Evolutionary conservation across 129 eudicot species (phyloP).

Genomic region (Flaveria bidentis): DNA sequence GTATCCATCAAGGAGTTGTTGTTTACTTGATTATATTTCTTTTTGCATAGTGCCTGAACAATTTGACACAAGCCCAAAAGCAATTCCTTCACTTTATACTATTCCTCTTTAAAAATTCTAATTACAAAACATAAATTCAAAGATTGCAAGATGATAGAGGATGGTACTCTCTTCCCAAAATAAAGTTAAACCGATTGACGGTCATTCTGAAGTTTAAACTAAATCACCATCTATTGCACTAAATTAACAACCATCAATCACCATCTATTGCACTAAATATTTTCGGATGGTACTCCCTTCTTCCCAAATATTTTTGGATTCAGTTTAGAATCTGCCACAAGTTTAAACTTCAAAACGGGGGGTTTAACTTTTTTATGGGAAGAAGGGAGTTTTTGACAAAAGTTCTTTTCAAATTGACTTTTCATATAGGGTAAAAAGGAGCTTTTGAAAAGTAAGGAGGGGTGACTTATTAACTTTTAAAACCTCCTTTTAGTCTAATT

Average conservation of each 20-base stretch:
- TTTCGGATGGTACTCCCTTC: too few relatives aligned
- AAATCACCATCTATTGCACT: too few relatives aligned
- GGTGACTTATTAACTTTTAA: too few relatives aligned
- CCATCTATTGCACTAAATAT: too few relatives aligned
- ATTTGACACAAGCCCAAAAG: constrained; percentile 14
- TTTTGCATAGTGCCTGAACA: constrained; percentile 10
- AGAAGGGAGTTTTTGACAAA: neutral
- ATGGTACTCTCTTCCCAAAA: constrained; percentile 6
- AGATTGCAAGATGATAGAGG: neutral
- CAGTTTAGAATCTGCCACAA: too few relatives aligned
- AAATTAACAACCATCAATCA: too few relatives aligned
- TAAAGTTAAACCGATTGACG: neutral
- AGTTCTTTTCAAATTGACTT: too few relatives aligned
- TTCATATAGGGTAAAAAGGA: too few relatives aligned
- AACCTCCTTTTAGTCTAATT: too few relatives aligned
- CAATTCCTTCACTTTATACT: neutral
- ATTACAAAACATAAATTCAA: neutral
- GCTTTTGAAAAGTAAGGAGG: too few relatives aligned
- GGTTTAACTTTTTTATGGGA: neutral
- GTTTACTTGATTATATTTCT: constrained; percentile 9
- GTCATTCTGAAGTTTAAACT: constrained; percentile 1
- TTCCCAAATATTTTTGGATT: too few relatives aligned
- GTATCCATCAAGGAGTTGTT: constrained; percentile 19
- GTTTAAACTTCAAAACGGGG: constrained; percentile 2
- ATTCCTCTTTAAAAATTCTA: constrained; percentile 12